A percentile compares a stretch with the other conserved stretches of the same genome.
Conservation (phyloP, 345 rosid genomes). For the Salix dunnii region DNA sequence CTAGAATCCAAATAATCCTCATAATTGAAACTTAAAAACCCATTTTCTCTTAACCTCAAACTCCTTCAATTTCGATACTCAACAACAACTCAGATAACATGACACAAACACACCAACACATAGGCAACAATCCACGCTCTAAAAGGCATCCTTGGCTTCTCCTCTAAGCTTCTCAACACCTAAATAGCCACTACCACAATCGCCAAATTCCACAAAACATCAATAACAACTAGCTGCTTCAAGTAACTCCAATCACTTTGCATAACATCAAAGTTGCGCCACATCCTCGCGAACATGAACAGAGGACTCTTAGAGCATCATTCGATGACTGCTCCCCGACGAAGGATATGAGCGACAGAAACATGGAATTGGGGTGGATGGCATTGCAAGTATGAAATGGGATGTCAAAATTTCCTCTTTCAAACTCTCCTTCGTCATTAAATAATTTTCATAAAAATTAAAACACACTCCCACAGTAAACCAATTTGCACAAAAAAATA, state of each 20-base stretch:
- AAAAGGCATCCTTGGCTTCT: constrained; percentile 59
- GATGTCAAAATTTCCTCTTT: no score
- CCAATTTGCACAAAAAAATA: no score
- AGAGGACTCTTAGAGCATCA: no score
- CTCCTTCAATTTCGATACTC: constrained; percentile 51
- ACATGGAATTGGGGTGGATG: no score
- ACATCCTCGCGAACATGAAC: no score
- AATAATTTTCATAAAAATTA: no score
- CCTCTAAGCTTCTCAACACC: constrained; percentile 50
- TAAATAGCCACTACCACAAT: constrained; percentile 47
- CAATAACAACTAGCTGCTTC: constrained; percentile 61
- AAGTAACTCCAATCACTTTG: constrained; percentile 83
- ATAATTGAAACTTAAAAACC: constrained; percentile 21
- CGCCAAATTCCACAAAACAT: constrained; percentile 62
- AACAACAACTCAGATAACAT: constrained; percentile 50
- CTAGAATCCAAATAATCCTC: constrained; percentile 32
- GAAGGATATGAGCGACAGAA: no score
- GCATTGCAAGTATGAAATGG: no score
- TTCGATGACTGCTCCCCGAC: no score
- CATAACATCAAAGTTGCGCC: no score
- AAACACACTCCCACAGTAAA: no score
- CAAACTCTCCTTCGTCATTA: no score
- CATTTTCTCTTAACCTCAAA: constrained; percentile 10
- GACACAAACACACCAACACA: constrained; percentile 44
- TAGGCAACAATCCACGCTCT: constrained; percentile 71